Evolutionary conservation across 345 rosid genomes (phyloP), one percentile per base, ranked within the genome.

Genomic region (Gossypium bickii): DNA sequence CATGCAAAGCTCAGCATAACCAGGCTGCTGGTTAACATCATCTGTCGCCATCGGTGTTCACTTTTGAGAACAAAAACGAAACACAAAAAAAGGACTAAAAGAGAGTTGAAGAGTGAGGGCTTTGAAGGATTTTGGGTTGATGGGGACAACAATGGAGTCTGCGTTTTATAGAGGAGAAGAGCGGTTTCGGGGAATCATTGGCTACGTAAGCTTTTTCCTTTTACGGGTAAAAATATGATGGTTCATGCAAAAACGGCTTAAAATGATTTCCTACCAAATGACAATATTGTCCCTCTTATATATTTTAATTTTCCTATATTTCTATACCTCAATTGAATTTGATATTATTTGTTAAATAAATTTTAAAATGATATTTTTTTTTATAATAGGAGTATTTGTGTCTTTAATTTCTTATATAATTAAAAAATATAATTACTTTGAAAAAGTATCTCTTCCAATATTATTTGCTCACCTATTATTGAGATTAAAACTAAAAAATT

Each of bases 1-100:
- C 92, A 87, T 90, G 89, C 97, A 90, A 45, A 45, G 24, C 3
- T 22, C 29, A 12, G 22, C 34, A 6, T 20, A 17, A 16, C 10
- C 7, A 1, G 24, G 48, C 48, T 38, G 24, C 68, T 64, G 25
- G 16, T 64, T 12, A 64, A 41, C 68, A 41, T 64, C 48, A 38
- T 9, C 9, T 4, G 16, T 7, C 10, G 16, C 70, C 70, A 65
- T 65, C 34, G 66, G 7, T 65, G 52, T 11, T 64, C 15, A 9
- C 7, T 41, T 43, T 12, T 20, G 8, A 45, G 5, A 7, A 44
- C 29, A 44, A 43, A 44, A 24, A 24, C 12, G 18, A 2, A 9
- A 47, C 3, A 34, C 11, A 43, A 38, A 2, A 9, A n/a, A 53
- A 7, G 9, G 58, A 53, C 7, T 3, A 20, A 53, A 20, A 1